Percentiles rank a stretch among this genome's conserved stretches.
These are phyloP conservation scores for Colletotrichum agaves DNA, from an alignment of 2,329 filamentous ascomycete species.

Conservation along the genomic window DNA sequence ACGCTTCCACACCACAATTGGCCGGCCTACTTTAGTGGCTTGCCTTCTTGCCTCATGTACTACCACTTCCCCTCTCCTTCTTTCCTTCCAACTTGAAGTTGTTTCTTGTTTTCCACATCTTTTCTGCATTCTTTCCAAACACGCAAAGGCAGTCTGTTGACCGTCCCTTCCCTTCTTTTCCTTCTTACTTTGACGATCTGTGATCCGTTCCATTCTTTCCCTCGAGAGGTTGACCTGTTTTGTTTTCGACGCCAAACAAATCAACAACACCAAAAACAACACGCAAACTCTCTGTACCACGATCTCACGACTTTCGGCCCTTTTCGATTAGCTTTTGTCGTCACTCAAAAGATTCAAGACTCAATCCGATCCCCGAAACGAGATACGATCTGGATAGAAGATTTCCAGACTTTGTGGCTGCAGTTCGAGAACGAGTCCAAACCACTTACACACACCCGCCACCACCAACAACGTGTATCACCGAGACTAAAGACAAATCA, in stretches of 20 bases:
- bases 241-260: neutral
- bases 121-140: slow-evolving; percentile 35
- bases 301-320: neutral
- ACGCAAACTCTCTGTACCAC: neutral
- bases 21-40: slow-evolving; percentile 32
- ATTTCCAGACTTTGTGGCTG: neutral
- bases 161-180: slow-evolving; percentile 36
- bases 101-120: slow-evolving; percentile 21
- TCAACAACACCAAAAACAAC: neutral
- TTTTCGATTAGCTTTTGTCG: neutral
- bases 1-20: neutral
- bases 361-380: neutral
- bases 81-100: slow-evolving; percentile 30
- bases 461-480: slow-evolving; percentile 11
- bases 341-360: neutral
- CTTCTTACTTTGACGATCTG: slow-evolving; percentile 30
- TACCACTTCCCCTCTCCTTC: neutral
- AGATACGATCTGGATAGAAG: slow-evolving; percentile 11
- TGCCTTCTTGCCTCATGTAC: slow-evolving; percentile 9
- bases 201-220: slow-evolving; percentile 37
- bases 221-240: neutral
- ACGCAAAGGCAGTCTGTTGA: slow-evolving; percentile 28
- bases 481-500: slow-evolving; percentile 21
- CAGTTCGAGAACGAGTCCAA: slow-evolving; percentile 7
- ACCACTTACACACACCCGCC: neutral